Evolutionary conservation across 768 basidiomycete genomes (phyloP), one percentile per base, ranked within the genome.

Genomic region (Mrakia gelida): DNA sequence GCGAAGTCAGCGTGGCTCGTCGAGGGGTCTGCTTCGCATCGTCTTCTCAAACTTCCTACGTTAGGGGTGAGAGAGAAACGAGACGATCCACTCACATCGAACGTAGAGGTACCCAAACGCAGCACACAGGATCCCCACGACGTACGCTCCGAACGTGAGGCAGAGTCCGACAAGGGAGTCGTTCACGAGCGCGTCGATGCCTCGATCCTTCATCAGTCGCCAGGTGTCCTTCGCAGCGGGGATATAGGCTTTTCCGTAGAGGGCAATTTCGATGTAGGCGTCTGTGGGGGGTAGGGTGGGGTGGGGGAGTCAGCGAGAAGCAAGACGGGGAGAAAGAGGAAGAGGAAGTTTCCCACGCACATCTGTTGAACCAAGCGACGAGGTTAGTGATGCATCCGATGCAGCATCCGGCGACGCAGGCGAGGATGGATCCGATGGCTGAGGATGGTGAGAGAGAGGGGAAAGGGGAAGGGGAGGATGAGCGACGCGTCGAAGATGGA

Each of bases 231-330:
- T 92, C 0, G 93, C 92, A 41, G 92, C 92, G 34, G 86, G 83
- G 62, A 94, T 88, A 80, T 93, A 94, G 1, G 91, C 86, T 84
- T 94, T 95, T 49, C 93, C 93, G 82, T 94, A 95, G 15, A 94
- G 85, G 0, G 92, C 91, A 70, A 94, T 93, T 83, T 94, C 91
- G 80, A 93, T 92, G 77, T 82, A 82, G 49, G 15, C 79, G 63
- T 71, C 30, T 11, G 32, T n/a, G 8, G 21, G 26, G 4, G 49
- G 32, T n/a, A 10, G 21, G 26, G 4, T 28, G 18, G 54, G 49
- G n/a, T n/a, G 68, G 2, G 32, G 2, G 13, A 54, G 9, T n/a
- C 41, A 16, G 26, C 26, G 41, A 71, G 26, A n/a, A 45, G n/a
- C 4, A 13, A 49, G 30, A 9, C 5, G 70, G 4, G 9, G 68